Conservation (phyloP, 805 yeast species). For the Metschnikowia peoriensis region DNA sequence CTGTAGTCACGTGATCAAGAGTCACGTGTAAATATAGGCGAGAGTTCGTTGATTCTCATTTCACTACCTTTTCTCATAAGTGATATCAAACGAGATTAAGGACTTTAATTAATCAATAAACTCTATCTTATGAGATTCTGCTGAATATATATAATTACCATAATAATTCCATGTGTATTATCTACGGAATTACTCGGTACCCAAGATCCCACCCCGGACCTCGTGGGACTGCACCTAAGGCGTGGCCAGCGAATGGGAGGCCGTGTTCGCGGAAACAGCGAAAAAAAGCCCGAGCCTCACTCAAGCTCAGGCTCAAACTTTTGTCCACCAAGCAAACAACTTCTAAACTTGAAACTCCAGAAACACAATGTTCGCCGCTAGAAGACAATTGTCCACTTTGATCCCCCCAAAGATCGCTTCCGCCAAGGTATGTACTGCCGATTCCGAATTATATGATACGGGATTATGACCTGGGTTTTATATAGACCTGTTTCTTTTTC, state of each 20-base stretch:
- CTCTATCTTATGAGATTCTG: neutral
- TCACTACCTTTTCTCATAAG: too few relatives aligned
- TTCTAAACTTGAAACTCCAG: conserved; percentile 7
- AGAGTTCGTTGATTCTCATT: too few relatives aligned
- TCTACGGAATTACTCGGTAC: neutral
- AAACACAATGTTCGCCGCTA: conserved; percentile 79
- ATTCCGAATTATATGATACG: neutral
- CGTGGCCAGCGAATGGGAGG: conserved; percentile 22
- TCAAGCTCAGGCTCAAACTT: conserved; percentile 4
- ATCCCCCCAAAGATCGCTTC: conserved; percentile 99
- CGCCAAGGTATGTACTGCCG: conserved; percentile 64
- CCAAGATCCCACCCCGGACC: neutral
- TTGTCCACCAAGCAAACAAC: conserved; percentile 3
- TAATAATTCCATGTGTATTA: too few relatives aligned
- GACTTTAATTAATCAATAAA: too few relatives aligned
- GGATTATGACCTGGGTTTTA: neutral
- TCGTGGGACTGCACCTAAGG: conserved; percentile 9
- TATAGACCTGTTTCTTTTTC: neutral
- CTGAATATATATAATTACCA: too few relatives aligned
- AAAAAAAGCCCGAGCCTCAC: conserved; percentile 18
- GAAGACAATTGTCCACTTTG: conserved; percentile 92
- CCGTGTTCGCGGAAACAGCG: conserved; percentile 15
- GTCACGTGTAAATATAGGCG: neutral
- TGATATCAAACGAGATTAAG: too few relatives aligned
- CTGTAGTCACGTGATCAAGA: neutral